Evolutionary conservation across 768 basidiomycete species (phyloP).

Genomic region (Mrakia frigida): DNA sequence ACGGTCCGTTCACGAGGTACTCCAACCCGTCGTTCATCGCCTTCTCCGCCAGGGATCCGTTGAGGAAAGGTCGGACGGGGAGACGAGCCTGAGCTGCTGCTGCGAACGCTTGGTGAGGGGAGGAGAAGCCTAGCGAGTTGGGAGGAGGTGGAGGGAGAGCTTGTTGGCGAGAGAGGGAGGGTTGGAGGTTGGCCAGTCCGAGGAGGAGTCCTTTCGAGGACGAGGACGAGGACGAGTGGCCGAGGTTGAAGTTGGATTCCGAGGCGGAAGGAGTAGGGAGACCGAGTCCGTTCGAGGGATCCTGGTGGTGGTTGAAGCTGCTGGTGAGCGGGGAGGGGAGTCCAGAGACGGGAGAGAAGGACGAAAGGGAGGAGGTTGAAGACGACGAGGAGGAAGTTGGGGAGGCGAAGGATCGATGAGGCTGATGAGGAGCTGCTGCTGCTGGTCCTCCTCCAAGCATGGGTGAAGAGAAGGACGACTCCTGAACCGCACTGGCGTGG

Average conservation of each 20-base stretch:
- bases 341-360: slow-evolving; percentile 18
- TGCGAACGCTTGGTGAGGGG: slow-evolving; percentile 9
- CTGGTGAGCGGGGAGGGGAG: slow-evolving; percentile 18
- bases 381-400: slow-evolving; percentile 23
- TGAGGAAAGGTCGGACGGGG: neutral
- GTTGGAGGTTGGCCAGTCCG: slow-evolving; percentile 5
- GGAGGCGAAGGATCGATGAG: slow-evolving; percentile 19
- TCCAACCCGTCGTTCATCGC: neutral
- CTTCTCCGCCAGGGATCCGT: neutral
- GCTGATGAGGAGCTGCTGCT: neutral
- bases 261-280: neutral
- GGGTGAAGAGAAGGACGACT: neutral
- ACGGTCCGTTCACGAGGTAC: slow-evolving; percentile 19
- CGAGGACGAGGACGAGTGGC: neutral
- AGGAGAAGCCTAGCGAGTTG: neutral
- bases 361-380: slow-evolving; percentile 23
- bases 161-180: neutral
- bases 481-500: neutral
- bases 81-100: neutral
- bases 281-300: neutral
- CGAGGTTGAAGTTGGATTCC: neutral
- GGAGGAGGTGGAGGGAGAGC: neutral
- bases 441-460: neutral
- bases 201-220: neutral
- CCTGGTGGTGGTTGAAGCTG: neutral